Base-by-base conservation (phyloP, 2,329 filamentous ascomycete species). In the Claviceps humidiphila region DNA sequence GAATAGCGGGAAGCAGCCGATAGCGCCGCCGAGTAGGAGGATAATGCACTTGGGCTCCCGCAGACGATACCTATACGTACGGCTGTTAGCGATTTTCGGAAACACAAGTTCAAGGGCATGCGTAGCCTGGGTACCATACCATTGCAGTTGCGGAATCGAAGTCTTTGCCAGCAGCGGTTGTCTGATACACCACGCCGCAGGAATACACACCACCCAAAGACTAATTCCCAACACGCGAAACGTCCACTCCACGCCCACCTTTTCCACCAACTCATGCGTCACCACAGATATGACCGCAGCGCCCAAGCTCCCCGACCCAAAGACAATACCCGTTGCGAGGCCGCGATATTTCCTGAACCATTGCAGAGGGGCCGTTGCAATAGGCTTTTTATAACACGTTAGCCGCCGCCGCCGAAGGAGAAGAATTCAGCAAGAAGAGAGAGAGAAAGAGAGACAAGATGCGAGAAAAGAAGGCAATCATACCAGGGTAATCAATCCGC, bases 261-360 rank as follows among this genome's bases (percentile, higher is more conserved):
- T 52, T 13, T 51, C 51, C 5, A 61, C 56, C n/a, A 63, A 56
- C 16, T 54, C 51, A 20, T 58, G 55, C 5, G 58, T 56, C 0
- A 55, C 58, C 17, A 63, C 57, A 16, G 58, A 59, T 57, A 63
- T 61, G 38, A 61, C 59, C 1, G 61, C 61, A 1, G 61, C 60
- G 3, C 61, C 61, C 1, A 63, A 52, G 17, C 60, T 61, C 2
- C 59, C 60, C 5, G 58, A 60, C 4, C 60, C 59, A 20, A 61
- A 62, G n/a, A 63, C 61, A 39, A 63, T 57, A 4, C 61, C 61
- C 16, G 60, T 62, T 1, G 61, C 60, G 8, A 63, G 55, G n/a
- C 60, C 60, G 1, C 58, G 59, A 39, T 57, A 58, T n/a, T 58
- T 61, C 17, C 53, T 53, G 48, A 63, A 63, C 54, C 60, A 57